Conservation (phyloP, 2,329 filamentous ascomycete species). For the Ophiostoma piceae region DNA sequence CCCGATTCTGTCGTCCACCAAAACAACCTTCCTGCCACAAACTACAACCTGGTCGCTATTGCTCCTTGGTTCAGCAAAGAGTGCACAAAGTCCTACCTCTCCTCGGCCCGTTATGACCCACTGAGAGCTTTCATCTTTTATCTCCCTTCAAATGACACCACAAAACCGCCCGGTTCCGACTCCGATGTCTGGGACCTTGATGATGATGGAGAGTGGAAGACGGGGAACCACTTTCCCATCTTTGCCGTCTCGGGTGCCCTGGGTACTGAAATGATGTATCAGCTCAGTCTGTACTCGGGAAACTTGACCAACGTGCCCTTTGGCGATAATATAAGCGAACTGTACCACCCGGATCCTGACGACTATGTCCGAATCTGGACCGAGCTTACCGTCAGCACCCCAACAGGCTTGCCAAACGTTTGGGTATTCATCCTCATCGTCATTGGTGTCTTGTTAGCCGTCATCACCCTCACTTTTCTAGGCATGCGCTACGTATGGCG, state of each 20-base stretch:
- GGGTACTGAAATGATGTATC: constrained; percentile 63
- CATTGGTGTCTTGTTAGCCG: constrained; percentile 61
- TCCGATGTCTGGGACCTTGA: constrained; percentile 65
- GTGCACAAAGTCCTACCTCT: constrained; percentile 70
- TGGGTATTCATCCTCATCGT: constrained; percentile 77
- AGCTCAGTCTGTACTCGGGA: constrained; percentile 72
- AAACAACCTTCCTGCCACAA: constrained; percentile 60
- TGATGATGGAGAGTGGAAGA: constrained; percentile 67
- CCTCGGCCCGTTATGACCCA: constrained; percentile 52
- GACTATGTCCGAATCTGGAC: constrained; percentile 60
- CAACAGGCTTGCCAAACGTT: constrained; percentile 58
- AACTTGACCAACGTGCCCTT: constrained; percentile 59
- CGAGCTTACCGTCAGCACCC: constrained; percentile 45
- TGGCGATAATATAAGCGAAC: constrained; percentile 49
- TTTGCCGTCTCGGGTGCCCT: constrained; percentile 70
- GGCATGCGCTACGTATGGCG: constrained; percentile 75
- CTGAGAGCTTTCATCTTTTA: constrained; percentile 62
- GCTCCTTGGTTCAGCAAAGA: constrained; percentile 76
- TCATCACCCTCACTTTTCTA: constrained; percentile 62
- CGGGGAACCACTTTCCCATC: constrained; percentile 67
- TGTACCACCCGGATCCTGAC: constrained; percentile 51
- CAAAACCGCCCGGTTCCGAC: constrained; percentile 60
- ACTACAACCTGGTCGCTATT: constrained; percentile 72
- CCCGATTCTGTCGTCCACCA: constrained; percentile 70
- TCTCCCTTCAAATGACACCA: constrained; percentile 49